Percentiles rank a stretch among this genome's conserved stretches.
Conservation (phyloP, 2,329 filamentous ascomycete species). For the Zopfia rhizophila region DNA sequence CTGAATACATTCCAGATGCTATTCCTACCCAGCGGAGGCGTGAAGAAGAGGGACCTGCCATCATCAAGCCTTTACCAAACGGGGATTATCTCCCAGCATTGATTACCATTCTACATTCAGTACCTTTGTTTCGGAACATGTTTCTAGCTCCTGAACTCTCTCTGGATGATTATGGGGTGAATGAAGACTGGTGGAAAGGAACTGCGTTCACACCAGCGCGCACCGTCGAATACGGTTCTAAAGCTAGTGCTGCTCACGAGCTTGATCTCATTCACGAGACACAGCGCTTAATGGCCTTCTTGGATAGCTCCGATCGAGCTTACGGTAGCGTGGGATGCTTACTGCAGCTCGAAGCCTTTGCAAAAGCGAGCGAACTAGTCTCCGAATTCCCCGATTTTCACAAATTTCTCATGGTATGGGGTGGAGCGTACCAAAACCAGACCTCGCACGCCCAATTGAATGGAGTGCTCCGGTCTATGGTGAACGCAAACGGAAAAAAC, state of each 20-base stretch:
- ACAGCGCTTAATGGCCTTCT: conserved; percentile 70
- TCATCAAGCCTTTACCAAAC: conserved; percentile 66
- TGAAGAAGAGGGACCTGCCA: conserved; percentile 61
- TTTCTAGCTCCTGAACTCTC: conserved; percentile 61
- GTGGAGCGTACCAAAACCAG: conserved; percentile 55
- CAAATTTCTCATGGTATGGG: conserved; percentile 63
- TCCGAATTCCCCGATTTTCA: conserved; percentile 50
- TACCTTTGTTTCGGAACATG: conserved; percentile 68
- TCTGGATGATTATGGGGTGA: conserved; percentile 63
- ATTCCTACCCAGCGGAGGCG: conserved; percentile 62
- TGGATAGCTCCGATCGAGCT: conserved; percentile 66
- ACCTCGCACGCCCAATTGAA: conserved; percentile 54
- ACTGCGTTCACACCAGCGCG: conserved; percentile 60
- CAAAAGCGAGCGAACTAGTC: conserved; percentile 33
- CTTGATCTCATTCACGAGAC: conserved; percentile 64
- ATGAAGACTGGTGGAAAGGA: conserved; percentile 72
- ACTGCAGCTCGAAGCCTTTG: conserved; percentile 54
- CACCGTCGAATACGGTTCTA: conserved; percentile 57
- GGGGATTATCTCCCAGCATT: conserved; percentile 66
- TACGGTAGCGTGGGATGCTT: conserved; percentile 68
- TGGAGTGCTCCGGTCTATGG: conserved; percentile 57
- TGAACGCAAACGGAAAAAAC: conserved; percentile 43
- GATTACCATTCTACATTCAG: conserved; percentile 70
- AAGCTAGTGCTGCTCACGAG: conserved; percentile 38
- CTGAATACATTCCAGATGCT: conserved; percentile 66